Evolutionary conservation across 306 rosid species (phyloP).

Genomic region (Sphenostylis stenocarpa): DNA sequence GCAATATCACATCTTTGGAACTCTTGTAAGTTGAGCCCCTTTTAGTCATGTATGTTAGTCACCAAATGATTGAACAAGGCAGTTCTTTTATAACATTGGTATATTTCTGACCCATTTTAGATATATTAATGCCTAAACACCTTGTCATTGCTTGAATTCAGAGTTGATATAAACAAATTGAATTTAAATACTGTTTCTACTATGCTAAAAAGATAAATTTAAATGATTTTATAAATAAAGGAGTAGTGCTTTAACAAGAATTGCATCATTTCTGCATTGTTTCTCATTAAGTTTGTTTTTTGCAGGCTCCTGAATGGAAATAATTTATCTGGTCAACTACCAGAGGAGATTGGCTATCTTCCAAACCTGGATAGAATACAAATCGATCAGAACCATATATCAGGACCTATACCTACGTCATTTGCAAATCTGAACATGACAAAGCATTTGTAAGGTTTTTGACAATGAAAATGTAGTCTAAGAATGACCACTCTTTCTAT

Average conservation of each 20-base stretch:
- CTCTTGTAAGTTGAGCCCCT: slow-evolving; percentile 71
- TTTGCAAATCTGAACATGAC: slow-evolving; percentile 64
- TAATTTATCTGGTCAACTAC: slow-evolving; percentile 70
- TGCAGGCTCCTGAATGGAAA: slow-evolving; percentile 88
- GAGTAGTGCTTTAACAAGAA: neutral
- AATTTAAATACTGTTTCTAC: slow-evolving; percentile 1
- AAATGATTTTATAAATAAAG: neutral
- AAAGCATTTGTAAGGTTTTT: slow-evolving; percentile 79
- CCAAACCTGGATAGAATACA: slow-evolving; percentile 62
- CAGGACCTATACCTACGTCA: slow-evolving; percentile 73
- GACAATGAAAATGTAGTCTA: slow-evolving; percentile 19
- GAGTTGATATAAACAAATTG: slow-evolving; percentile 12
- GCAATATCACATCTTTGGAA: slow-evolving; percentile 62
- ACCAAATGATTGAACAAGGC: slow-evolving; percentile 1
- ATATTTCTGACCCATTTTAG: neutral
- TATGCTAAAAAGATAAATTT: neutral
- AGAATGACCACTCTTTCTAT: neutral
- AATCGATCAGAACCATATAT: slow-evolving; percentile 70
- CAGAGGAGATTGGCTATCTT: slow-evolving; percentile 84
- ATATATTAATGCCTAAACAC: slow-evolving; percentile 8
- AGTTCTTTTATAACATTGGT: slow-evolving; percentile 11
- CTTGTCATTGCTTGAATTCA: slow-evolving; percentile 12
- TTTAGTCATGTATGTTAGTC: slow-evolving; percentile 6
- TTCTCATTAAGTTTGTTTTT: slow-evolving; percentile 7
- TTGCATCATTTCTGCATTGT: neutral